Conservation (phyloP, 1,284 basidiomycete genomes). For the Tranzscheliella williamsii region DNA sequence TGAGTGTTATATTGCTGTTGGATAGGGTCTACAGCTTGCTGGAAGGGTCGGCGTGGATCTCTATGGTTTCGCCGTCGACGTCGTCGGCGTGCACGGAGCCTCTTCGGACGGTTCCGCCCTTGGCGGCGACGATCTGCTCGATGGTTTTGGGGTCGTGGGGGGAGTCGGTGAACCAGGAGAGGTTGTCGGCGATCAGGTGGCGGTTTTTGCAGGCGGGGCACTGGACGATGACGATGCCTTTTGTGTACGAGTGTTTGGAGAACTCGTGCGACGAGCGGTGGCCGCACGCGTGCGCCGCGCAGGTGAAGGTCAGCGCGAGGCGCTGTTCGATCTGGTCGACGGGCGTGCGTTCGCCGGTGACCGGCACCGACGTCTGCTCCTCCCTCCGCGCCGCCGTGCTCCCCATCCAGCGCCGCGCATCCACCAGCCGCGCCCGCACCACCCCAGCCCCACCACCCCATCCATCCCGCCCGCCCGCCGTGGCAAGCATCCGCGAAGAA, state of each 20-base stretch:
- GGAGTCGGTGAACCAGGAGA: conserved; percentile 56
- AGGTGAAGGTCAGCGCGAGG: conserved; percentile 55
- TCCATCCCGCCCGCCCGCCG: too few relatives aligned
- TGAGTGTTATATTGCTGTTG: too few relatives aligned
- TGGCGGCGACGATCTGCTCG: conserved; percentile 55
- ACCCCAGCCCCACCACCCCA: too few relatives aligned
- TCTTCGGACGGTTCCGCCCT: conserved; percentile 48
- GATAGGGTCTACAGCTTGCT: too few relatives aligned
- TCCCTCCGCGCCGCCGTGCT: too few relatives aligned
- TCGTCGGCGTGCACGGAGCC: conserved; percentile 45
- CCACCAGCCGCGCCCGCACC: too few relatives aligned
- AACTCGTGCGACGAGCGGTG: conserved; percentile 88
- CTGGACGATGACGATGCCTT: conserved; percentile 86
- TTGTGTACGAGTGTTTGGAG: conserved; percentile 78
- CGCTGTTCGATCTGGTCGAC: conserved; percentile 49
- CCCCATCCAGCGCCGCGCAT: too few relatives aligned
- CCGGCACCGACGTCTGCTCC: conserved; percentile 32
- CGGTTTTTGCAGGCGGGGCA: conserved; percentile 89
- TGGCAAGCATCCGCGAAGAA: too few relatives aligned
- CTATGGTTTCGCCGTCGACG: conserved; percentile 52
- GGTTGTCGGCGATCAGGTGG: conserved; percentile 59
- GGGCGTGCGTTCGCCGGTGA: conserved; percentile 31
- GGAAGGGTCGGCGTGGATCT: too few relatives aligned
- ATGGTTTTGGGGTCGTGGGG: conserved; percentile 53
- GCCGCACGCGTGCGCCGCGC: conserved; percentile 67